Evolutionary conservation across 73 alveolate genomes (phyloP).

Genomic region (Tetrahymena borealis): DNA sequence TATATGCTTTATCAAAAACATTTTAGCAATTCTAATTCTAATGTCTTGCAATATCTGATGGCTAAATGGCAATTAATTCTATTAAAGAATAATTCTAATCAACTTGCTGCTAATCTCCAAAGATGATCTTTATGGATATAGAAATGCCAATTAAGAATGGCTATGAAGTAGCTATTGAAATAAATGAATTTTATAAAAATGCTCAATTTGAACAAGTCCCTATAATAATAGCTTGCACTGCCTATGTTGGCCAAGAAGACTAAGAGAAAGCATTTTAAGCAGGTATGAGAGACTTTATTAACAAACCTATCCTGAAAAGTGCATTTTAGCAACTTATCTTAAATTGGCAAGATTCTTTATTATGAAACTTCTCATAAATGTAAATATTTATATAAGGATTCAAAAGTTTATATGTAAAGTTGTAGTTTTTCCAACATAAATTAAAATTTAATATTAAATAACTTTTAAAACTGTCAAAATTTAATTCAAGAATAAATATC

Average conservation of each 20-base stretch:
- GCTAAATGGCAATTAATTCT: background rate
- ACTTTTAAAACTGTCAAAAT: no score
- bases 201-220: background rate
- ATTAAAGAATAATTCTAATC: background rate
- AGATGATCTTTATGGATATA: background rate
- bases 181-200: background rate
- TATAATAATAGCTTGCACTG: background rate
- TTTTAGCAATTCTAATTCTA: background rate
- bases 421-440: no score
- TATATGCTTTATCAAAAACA: background rate
- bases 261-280: background rate
- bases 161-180: background rate
- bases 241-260: background rate
- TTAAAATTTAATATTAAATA: no score
- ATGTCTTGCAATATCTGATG: background rate
- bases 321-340: background rate
- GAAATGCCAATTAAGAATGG: background rate
- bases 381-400: no score
- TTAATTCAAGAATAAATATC: no score
- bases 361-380: background rate
- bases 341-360: background rate
- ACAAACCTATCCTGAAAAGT: background rate
- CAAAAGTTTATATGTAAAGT: no score
- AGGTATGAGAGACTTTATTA: background rate
- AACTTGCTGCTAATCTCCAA: background rate